Percentiles rank a stretch among this genome's conserved stretches.
These are phyloP conservation scores for Didymella pomorum DNA, from an alignment of 2,329 filamentous ascomycete genomes.

Conservation along the genomic window DNA sequence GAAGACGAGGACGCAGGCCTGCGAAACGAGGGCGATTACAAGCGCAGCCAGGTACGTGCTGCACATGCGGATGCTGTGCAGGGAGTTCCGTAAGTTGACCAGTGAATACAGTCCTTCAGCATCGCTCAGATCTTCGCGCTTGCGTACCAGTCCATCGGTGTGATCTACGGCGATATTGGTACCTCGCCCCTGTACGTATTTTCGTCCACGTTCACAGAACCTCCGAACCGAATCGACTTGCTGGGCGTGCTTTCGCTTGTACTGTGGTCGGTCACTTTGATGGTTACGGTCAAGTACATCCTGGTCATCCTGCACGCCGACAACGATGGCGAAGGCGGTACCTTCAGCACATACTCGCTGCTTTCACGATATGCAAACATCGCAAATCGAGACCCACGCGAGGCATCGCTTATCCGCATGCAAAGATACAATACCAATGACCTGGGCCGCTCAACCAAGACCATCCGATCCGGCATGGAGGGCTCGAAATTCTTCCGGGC, in stretches of 20 bases:
- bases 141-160: slow-evolving; percentile 70
- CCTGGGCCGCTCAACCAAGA: slow-evolving; percentile 60
- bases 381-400: slow-evolving; percentile 65
- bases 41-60: slow-evolving; percentile 38
- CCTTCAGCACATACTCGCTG: slow-evolving; percentile 72
- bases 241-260: slow-evolving; percentile 72
- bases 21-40: slow-evolving; percentile 42
- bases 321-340: slow-evolving; percentile 75
- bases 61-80: neutral
- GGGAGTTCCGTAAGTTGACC: slow-evolving; percentile 18
- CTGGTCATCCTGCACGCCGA: slow-evolving; percentile 71
- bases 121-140: slow-evolving; percentile 38
- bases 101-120: slow-evolving; percentile 36
- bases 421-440: slow-evolving; percentile 67
- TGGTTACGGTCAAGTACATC: slow-evolving; percentile 75
- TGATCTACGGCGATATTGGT: slow-evolving; percentile 75
- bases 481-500: slow-evolving; percentile 61
- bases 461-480: slow-evolving; percentile 66
- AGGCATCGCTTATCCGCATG: slow-evolving; percentile 64
- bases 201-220: slow-evolving; percentile 69
- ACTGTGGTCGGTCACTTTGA: slow-evolving; percentile 73
- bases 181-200: slow-evolving; percentile 74
- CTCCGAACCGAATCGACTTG: slow-evolving; percentile 63
- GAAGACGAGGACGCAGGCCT: slow-evolving; percentile 47
- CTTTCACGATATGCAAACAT: slow-evolving; percentile 68